Evolutionary conservation across 805 yeast genomes (phyloP).

Genomic region (Candida ponderosae): DNA sequence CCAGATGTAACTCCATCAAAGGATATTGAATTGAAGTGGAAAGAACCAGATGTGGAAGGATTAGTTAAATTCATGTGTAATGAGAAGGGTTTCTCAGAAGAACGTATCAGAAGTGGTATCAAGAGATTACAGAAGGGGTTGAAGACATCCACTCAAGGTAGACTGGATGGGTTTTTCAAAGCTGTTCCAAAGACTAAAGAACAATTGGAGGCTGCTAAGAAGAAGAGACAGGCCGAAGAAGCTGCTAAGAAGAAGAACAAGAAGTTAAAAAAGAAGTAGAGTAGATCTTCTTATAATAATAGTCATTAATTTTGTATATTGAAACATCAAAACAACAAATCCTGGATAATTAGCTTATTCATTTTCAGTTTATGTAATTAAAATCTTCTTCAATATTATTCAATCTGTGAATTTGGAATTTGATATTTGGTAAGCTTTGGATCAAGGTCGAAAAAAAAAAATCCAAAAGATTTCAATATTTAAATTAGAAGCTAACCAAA

Average conservation of each 20-base stretch:
- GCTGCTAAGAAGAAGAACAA: constrained; percentile 19
- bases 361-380: too few species aligned
- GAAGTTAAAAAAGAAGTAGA: constrained; percentile 13
- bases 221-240: constrained; percentile 26
- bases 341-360: too few species aligned
- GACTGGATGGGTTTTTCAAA: constrained; percentile 87
- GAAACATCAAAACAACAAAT: too few species aligned
- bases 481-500: too few species aligned
- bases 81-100: constrained; percentile 90
- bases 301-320: too few species aligned
- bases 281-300: not conserved
- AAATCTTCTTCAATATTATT: too few species aligned
- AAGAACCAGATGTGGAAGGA: constrained; percentile 80
- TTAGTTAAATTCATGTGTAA: constrained; percentile 74
- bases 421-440: too few species aligned
- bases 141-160: constrained; percentile 81
- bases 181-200: constrained; percentile 48
- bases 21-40: constrained; percentile 74
- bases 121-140: constrained; percentile 77
- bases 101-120: constrained; percentile 82
- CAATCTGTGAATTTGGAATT: too few species aligned
- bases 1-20: constrained; percentile 71
- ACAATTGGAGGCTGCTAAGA: constrained; percentile 27
- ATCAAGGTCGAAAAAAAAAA: too few species aligned
- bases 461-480: too few species aligned